These are phyloP conservation scores for Pleurotus citrinopileatus DNA, from an alignment of 768 basidiomycete genomes.

Conservation along the genomic window DNA sequence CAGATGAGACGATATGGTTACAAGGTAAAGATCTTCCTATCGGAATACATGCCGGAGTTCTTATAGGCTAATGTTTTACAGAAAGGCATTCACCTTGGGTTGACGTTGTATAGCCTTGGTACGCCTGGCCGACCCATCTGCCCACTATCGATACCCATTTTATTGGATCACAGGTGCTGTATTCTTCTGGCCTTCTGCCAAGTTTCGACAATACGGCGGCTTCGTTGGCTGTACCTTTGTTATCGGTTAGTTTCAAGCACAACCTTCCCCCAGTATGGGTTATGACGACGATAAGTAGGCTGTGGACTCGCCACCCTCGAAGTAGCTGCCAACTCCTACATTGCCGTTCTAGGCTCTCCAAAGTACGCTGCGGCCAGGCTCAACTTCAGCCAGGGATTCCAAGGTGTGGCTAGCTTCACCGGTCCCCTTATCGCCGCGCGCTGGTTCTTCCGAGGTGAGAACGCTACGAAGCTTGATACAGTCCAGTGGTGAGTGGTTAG, in stretches of 20 bases:
- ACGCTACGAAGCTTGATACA: slow-evolving; percentile 58
- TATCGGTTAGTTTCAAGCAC: slow-evolving; percentile 50
- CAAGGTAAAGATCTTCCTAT: slow-evolving; percentile 37
- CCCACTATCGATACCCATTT: slow-evolving; percentile 1
- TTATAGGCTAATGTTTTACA: slow-evolving; percentile 9
- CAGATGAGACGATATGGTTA: slow-evolving; percentile 66
- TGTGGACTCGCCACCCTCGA: slow-evolving; percentile 67
- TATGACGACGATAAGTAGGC: slow-evolving; percentile 39
- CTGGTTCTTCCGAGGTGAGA: slow-evolving; percentile 70
- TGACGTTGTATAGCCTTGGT: slow-evolving; percentile 57
- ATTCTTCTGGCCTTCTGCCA: slow-evolving; percentile 79
- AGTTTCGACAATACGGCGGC: slow-evolving; percentile 63
- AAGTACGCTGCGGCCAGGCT: slow-evolving; percentile 72
- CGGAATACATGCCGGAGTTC: not conserved
- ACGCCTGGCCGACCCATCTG: slow-evolving; percentile 13
- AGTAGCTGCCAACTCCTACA: slow-evolving; percentile 81
- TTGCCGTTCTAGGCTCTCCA: slow-evolving; percentile 63
- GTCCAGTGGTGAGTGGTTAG: slow-evolving; percentile 54
- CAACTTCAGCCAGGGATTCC: slow-evolving; percentile 80
- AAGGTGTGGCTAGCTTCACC: slow-evolving; percentile 70
- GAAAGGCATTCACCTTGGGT: slow-evolving; percentile 60
- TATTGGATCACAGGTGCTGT: slow-evolving; percentile 66
- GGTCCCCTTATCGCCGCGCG: slow-evolving; percentile 74
- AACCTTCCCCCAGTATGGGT: no score
- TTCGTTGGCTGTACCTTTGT: slow-evolving; percentile 76